Percentiles rank a stretch among this genome's conserved stretches.
Evolutionary conservation across 108 stramenopile genomes (phyloP).

Genomic region (Seminavis robusta): DNA sequence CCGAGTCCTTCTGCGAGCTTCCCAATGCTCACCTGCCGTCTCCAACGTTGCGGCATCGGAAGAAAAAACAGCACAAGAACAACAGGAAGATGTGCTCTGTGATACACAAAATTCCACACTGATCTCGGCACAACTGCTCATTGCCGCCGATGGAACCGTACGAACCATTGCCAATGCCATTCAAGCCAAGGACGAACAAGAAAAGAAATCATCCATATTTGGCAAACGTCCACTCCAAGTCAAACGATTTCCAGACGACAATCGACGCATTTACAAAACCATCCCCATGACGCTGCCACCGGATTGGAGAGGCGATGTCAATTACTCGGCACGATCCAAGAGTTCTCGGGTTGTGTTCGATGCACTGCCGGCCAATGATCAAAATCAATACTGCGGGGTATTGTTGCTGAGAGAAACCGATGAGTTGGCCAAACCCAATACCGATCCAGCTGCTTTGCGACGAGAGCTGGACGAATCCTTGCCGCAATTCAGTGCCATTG

Average conservation of each 20-base stretch:
- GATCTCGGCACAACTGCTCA: conserved; percentile 35
- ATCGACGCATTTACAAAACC: conserved; percentile 81
- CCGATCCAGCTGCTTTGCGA: conserved; percentile 51
- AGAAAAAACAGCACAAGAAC: background rate
- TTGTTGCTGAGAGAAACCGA: conserved; percentile 73
- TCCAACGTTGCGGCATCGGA: conserved; percentile 9
- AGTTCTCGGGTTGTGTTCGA: conserved; percentile 69
- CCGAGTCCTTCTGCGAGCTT: conserved; percentile 10
- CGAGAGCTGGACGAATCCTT: conserved; percentile 58
- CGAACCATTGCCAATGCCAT: conserved; percentile 67
- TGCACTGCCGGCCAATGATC: conserved; percentile 76
- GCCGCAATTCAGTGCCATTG: conserved; percentile 69
- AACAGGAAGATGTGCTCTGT: conserved; percentile 23
- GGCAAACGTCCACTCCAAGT: conserved; percentile 31
- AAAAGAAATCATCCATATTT: conserved; percentile 26
- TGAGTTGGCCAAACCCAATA: conserved; percentile 46
- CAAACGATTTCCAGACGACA: conserved; percentile 62
- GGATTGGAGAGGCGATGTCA: conserved; percentile 74
- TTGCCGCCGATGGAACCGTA: conserved; percentile 73
- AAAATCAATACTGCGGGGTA: conserved; percentile 74
- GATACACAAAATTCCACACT: conserved; percentile 18
- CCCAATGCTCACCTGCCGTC: conserved; percentile 15
- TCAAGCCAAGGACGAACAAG: conserved; percentile 44
- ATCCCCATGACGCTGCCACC: conserved; percentile 68
- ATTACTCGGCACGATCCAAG: conserved; percentile 75